These are phyloP conservation scores for Acacia concinna DNA, from an alignment of 331 rosid species.

Conservation along the genomic window DNA sequence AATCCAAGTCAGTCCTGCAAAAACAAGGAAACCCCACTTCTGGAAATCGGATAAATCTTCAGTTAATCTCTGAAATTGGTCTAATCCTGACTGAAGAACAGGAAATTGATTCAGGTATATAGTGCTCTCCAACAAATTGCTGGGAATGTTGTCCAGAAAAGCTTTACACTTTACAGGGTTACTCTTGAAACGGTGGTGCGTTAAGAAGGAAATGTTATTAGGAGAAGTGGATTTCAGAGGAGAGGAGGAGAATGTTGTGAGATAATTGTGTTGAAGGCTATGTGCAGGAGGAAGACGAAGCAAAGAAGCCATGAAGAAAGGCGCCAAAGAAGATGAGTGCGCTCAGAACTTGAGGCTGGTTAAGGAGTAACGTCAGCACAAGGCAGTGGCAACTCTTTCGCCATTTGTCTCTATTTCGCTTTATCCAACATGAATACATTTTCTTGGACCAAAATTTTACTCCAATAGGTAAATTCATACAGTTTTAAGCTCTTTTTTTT, in stretches of 20 bases:
- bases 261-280: conserved; percentile 47
- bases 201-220: conserved; percentile 37
- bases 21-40: conserved; percentile 58
- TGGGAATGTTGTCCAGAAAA: conserved; percentile 49
- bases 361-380: not conserved
- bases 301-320: conserved; percentile 55
- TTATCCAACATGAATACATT: conserved; percentile 40
- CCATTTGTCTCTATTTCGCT: conserved; percentile 35
- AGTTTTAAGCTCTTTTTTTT: too few relatives aligned
- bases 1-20: conserved; percentile 66
- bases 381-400: conserved; percentile 40
- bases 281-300: conserved; percentile 53
- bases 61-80: conserved; percentile 51
- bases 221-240: conserved; percentile 44
- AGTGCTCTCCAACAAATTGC: conserved; percentile 39
- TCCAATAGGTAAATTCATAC: not conserved
- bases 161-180: conserved; percentile 50
- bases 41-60: conserved; percentile 57
- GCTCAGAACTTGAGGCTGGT: conserved; percentile 5
- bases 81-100: conserved; percentile 49
- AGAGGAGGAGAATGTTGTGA: conserved; percentile 30
- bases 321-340: not conserved
- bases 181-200: conserved; percentile 43
- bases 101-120: conserved; percentile 58
- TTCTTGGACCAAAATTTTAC: conserved; percentile 30